Base-by-base conservation (phyloP, 108 stramenopile genomes). In the Cyclotella sp. region DNA sequence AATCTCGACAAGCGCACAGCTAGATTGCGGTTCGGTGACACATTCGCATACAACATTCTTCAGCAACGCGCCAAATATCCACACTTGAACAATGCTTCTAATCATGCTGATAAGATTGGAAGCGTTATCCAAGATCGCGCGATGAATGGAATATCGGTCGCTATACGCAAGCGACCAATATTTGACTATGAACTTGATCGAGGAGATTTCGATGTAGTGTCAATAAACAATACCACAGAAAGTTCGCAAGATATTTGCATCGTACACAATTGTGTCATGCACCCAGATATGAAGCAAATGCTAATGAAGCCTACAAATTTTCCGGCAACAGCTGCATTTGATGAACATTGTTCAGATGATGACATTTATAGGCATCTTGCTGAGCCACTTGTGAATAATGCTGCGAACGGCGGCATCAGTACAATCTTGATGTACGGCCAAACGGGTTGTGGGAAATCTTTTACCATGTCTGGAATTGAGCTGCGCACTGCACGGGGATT, bases 351-450 rank as follows among this genome's bases (percentile, higher is more conserved):
- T 43, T 70, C 78, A 18, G 84, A 91, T 73, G 88, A 81, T 54
- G 75, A 85, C 22, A 70, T 89, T 30, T 91, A 84, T 68, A 68
- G 19, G 44, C 63, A 79, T 40, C 59, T 85, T 22, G 76, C 85
- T 12, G 63, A 73, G 52, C 86, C 88, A 18, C 68, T 88, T n/a
- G 83, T 91, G 18, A 27, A 72, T n/a, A 27, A 70, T 47, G 82
- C 79, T 26, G 65, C 77, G 24, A 60, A 68, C 53, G 87, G 80
- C 29, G 77, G 83, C 29, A 54, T 79, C 1, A 75, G 80, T 40
- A 86, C 88, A 3, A 77, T 87, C 53, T 74, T 91, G 21, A 82
- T 89, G 76, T 89, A 85, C 45, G 90, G 90, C 30, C 90, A 91
- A 71, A 90, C 89, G 5, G 89, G 67, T 22, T 52, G 67, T 34